Conservation (phyloP, 2,329 filamentous ascomycete genomes). For the Colletotrichum gloeosporioides region DNA sequence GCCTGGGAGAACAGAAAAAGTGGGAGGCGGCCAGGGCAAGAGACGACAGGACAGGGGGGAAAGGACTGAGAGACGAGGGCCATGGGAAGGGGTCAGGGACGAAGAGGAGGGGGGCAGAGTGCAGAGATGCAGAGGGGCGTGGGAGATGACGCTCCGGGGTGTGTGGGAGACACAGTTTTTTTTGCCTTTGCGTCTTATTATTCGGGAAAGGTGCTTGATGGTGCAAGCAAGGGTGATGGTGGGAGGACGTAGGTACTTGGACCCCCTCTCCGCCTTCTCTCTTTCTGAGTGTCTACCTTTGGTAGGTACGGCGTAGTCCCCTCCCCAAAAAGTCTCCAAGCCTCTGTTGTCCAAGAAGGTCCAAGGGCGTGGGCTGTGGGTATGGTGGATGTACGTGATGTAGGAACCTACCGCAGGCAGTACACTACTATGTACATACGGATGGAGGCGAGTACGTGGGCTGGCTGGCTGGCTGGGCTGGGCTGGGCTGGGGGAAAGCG, state of each 20-base stretch:
- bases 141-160: slow-evolving; percentile 16
- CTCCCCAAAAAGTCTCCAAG: neutral
- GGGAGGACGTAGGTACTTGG: neutral
- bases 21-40: slow-evolving; percentile 9
- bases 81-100: neutral
- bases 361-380: neutral
- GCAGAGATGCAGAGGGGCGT: slow-evolving; percentile 12
- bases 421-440: neutral
- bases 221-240: slow-evolving; percentile 19
- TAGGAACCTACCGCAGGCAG: neutral
- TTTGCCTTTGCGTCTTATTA: slow-evolving; percentile 18
- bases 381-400: neutral
- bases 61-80: neutral
- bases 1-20: slow-evolving; percentile 4
- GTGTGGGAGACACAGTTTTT: neutral
- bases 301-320: neutral
- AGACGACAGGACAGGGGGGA: slow-evolving; percentile 6
- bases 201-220: slow-evolving; percentile 15
- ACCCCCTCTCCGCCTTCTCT: neutral
- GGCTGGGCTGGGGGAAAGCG: neutral
- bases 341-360: neutral
- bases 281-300: neutral
- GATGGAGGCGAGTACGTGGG: neutral
- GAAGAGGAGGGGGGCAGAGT: neutral
- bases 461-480: neutral